Conservation (phyloP, 2,329 filamentous ascomycete species). For the Epichloe aotearoae region DNA sequence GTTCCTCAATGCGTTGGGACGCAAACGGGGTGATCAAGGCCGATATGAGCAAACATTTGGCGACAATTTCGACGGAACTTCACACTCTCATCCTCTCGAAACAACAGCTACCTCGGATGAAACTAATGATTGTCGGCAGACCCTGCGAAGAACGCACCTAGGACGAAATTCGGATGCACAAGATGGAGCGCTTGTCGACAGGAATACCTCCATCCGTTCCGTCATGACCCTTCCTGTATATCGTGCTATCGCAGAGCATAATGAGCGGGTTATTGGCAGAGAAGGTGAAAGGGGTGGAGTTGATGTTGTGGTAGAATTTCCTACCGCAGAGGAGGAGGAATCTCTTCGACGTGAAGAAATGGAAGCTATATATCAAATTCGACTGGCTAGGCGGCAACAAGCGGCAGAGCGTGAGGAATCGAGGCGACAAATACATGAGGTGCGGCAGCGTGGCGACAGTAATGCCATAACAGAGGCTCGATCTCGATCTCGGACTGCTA, state of each 20-base stretch:
- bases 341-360: constrained; percentile 74
- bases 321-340: constrained; percentile 69
- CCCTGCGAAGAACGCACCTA: neutral
- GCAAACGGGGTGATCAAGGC: constrained; percentile 9
- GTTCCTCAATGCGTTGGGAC: constrained; percentile 3
- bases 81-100: constrained; percentile 15
- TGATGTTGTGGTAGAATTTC: constrained; percentile 78
- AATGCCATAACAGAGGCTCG: constrained; percentile 55
- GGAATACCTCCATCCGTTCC: constrained; percentile 79
- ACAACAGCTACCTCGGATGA: constrained; percentile 3
- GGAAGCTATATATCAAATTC: constrained; percentile 84
- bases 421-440: constrained; percentile 56
- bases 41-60: constrained; percentile 20
- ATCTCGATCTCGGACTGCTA: constrained; percentile 36
- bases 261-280: constrained; percentile 71
- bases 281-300: constrained; percentile 89
- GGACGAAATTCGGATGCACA: constrained; percentile 16
- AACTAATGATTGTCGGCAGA: constrained; percentile 4
- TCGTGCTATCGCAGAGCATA: constrained; percentile 54
- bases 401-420: constrained; percentile 65
- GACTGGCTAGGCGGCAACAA: constrained; percentile 61
- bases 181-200: constrained; percentile 43
- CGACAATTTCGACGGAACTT: constrained; percentile 13
- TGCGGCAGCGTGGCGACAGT: constrained; percentile 57
- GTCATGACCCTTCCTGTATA: constrained; percentile 90